Evolutionary conservation across 768 basidiomycete species (phyloP).

Genomic region (Termitomyces sp.): DNA sequence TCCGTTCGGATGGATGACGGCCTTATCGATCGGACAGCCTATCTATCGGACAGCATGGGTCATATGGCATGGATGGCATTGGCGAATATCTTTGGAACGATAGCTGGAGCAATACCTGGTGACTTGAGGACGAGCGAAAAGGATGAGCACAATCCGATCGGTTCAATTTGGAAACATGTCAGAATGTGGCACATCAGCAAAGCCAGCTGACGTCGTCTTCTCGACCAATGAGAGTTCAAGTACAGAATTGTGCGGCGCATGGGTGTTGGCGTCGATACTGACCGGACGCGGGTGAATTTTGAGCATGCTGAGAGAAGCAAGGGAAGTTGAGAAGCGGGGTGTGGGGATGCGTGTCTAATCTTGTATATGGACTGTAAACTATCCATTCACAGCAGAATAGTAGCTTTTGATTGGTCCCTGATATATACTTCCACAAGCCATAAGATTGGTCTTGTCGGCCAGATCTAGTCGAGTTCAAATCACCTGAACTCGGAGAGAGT

Average conservation of each 20-base stretch:
- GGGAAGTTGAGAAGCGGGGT: background rate
- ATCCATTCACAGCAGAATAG: too few relatives aligned
- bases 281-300: background rate
- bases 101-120: background rate
- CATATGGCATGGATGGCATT: background rate
- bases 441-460: background rate
- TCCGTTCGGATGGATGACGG: background rate
- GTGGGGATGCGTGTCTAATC: background rate
- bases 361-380: background rate
- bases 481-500: background rate
- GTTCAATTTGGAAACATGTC: background rate
- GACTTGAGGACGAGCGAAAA: background rate
- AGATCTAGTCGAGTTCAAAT: background rate
- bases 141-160: background rate
- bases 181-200: background rate
- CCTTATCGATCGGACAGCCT: background rate
- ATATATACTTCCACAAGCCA: background rate
- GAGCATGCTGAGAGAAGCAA: background rate
- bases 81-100: background rate
- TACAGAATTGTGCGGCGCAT: background rate
- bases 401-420: background rate
- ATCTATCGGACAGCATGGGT: background rate
- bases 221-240: background rate
- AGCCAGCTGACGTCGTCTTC: background rate
- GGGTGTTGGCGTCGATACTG: background rate